Evolutionary conservation across 108 stramenopile species (phyloP).

Genomic region (Cylindrotheca closterium): DNA sequence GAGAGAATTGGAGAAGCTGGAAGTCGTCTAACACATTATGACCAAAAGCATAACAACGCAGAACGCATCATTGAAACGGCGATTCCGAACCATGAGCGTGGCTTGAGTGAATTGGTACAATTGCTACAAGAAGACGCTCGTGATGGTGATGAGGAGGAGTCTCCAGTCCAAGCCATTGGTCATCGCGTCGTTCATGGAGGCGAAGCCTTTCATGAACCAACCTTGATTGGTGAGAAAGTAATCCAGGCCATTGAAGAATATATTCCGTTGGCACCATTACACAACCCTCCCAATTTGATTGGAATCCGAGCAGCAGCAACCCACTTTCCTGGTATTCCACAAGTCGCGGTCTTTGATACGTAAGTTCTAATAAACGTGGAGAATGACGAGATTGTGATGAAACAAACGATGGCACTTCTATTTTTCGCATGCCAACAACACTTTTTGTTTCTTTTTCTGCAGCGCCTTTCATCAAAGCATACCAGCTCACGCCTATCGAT

Average conservation of each 20-base stretch:
- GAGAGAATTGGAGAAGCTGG: not conserved
- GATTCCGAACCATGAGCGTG: not conserved
- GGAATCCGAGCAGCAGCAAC: slow-evolving; percentile 29
- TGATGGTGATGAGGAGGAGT: not conserved
- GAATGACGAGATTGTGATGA: too few species aligned
- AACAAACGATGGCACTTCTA: too few species aligned
- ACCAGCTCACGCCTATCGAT: slow-evolving; percentile 34
- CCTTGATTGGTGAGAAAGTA: slow-evolving; percentile 9
- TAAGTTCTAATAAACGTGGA: too few species aligned
- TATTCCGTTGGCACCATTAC: slow-evolving; percentile 40
- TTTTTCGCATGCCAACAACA: too few species aligned
- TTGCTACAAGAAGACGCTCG: not conserved
- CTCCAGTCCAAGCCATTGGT: slow-evolving; percentile 23
- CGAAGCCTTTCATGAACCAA: slow-evolving; percentile 17
- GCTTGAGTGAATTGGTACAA: not conserved
- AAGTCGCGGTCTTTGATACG: slow-evolving; percentile 61
- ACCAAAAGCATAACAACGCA: not conserved
- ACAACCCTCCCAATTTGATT: slow-evolving; percentile 44
- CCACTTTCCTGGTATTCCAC: slow-evolving; percentile 28
- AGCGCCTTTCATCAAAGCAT: slow-evolving; percentile 47
- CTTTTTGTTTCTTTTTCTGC: not conserved
- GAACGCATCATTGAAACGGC: not conserved
- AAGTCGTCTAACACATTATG: not conserved
- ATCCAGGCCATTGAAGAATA: slow-evolving; percentile 22
- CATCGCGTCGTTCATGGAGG: slow-evolving; percentile 63